Base-by-base conservation (phyloP, 257 asterid species). In the Solanum chaucha region DNA sequence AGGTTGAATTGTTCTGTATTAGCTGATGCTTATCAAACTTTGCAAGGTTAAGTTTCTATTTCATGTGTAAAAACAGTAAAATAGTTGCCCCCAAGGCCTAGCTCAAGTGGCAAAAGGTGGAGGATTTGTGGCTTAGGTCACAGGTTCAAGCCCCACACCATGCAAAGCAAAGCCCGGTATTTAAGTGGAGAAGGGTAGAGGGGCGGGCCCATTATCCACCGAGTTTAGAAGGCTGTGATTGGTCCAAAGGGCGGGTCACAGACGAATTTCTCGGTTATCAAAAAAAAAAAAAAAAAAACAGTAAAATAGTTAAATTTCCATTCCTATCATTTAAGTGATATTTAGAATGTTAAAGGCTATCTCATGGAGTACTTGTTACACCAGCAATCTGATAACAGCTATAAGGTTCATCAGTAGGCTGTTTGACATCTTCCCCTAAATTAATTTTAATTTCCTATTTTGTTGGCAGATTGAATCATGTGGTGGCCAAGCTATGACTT, bases 401-500 rank as follows among this genome's bases (percentile, higher is more conserved):
- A 17, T 80, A 46, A 17, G 30, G 85, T 48, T 81, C 44, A 51
- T 81, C 85, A 48, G 44, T 19, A 10, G 68, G 68, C 70, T 17
- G 1, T 51, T 48, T 48, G 44, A 28, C 67, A 30, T 51, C 70
- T 81, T 48, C 70, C 41, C 68, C 44, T 20, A 28, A 4, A 44
- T 46, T 46, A 4, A 81, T 48, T 80, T 17, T 81, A 81, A 19
- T 81, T 30, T 51, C 70, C 30, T 81, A 15, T 81, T 20, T 30
- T 51, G 28, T 30, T 51, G 68, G 92, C 94, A 96, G 99, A 95
- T 97, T 65, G 98, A 95, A 94, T 94, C 93, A 13, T 74, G 90
- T 81, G 99, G 99, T 72, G 99, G 98, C 74, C 95, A 95, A 90
- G 99, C 98, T 81, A 89, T 97, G 86, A 90, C 95, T 80, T 97